Evolutionary conservation across 2,329 filamentous ascomycete genomes (phyloP), one percentile per base, ranked within the genome.

Genomic region (Scedosporium boydii): DNA sequence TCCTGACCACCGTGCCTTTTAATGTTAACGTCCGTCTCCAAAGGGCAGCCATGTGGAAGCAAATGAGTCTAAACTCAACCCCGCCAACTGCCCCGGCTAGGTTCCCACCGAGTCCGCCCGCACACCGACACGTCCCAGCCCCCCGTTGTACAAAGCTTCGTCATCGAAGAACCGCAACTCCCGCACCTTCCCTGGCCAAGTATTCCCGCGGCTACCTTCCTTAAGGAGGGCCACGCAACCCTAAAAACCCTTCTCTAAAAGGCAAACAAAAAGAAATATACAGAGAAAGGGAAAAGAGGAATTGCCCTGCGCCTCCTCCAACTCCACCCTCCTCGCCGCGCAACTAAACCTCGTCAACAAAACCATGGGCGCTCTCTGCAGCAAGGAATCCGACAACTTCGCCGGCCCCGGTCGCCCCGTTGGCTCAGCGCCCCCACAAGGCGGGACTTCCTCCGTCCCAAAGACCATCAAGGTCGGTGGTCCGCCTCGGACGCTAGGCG

Each of bases 331-430:
- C 27, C 5, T 58, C 38, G 12, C n/a, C 16, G 56, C 29, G 26
- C 6, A 23, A 58, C 26, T 55, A 51, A 34, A 16, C 53, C 23
- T 16, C 58, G 10, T 9, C 38, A 60, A 18, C 18, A 6, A 6
- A 41, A 74, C 64, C 66, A 96, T 97, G 93, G 93, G 93, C 64
- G 93, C 91, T 73, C 82, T 91, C 76, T 96, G 90, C 78, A 90
- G 91, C 72, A 92, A 91, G 74, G 81, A 80, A 38, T 77, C 83
- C 65, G 86, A 89, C 68, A 80, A 84, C 73, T 95, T 92, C 77
- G 76, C 84, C 60, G 83, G 84, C 61, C 87, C 89, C 58, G 91
- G 91, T 64, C 88, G 90, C 61, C 83, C 86, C 44, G 80, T 96
- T 62, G 88, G 85, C 67, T 80, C 86, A 44, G 78, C 80, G 5